These are phyloP conservation scores for Nannochloris sp. DNA, from an alignment of 139 green algal species.

Conservation along the genomic window DNA sequence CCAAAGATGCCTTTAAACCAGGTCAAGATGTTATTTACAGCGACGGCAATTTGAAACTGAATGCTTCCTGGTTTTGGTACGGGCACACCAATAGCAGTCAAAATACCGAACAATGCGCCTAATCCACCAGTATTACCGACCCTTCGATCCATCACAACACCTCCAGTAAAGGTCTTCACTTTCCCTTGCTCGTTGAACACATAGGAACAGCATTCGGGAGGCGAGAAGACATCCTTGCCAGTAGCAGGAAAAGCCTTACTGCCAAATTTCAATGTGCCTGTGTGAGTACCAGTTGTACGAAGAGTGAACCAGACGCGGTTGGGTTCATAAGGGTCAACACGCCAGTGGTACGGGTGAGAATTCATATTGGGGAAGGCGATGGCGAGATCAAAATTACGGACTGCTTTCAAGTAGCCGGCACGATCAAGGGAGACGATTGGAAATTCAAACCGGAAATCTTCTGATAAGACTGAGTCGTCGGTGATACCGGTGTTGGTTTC, in stretches of 20 bases:
- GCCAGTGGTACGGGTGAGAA: conserved; percentile 9
- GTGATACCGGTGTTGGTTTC: conserved; percentile 16
- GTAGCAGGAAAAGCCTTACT: conserved; percentile 35
- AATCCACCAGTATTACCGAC: conserved; percentile 60
- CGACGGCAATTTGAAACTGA: conserved; percentile 5
- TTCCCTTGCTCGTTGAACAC: conserved; percentile 60
- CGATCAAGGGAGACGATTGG: conserved; percentile 27
- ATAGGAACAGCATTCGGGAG: conserved; percentile 39
- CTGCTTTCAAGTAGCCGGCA: conserved; percentile 31
- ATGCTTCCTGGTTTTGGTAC: conserved; percentile 33
- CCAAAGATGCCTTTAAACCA: conserved; percentile 1
- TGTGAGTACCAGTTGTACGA: conserved; percentile 40
- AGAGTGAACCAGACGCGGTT: conserved; percentile 64
- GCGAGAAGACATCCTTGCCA: conserved; percentile 29
- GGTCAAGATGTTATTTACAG: conserved; percentile 3
- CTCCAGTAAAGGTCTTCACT: conserved; percentile 49
- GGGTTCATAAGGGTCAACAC: conserved; percentile 54
- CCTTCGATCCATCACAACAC: conserved; percentile 45
- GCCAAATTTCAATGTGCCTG: conserved; percentile 41
- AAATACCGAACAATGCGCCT: conserved; percentile 61
- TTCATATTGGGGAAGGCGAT: conserved; percentile 46
- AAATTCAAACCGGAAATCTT: conserved; percentile 51
- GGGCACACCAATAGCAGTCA: conserved; percentile 44
- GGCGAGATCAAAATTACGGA: conserved; percentile 39
- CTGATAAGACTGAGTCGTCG: conserved; percentile 22